A percentile compares a stretch with the other conserved stretches of the same genome.
These are phyloP conservation scores for Mortierella sp. DNA, from an alignment of 371 early-diverging fungal species.

Conservation along the genomic window DNA sequence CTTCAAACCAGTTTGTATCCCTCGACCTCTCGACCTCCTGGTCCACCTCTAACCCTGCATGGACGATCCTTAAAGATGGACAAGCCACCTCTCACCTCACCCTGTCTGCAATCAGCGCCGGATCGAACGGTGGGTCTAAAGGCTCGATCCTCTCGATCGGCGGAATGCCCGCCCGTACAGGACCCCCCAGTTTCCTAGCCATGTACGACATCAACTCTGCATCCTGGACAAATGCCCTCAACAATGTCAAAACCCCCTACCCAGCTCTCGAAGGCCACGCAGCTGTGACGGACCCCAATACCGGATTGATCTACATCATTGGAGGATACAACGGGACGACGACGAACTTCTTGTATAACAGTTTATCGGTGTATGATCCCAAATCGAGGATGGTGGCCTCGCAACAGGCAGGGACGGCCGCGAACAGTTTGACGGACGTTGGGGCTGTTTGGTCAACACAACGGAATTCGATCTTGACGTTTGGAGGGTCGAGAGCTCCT, in stretches of 20 bases:
- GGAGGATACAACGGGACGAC: conserved; percentile 23
- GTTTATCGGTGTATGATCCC: conserved; percentile 31
- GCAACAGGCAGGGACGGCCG: not conserved
- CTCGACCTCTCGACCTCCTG: conserved; percentile 43
- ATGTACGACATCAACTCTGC: conserved; percentile 18
- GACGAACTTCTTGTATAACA: conserved; percentile 14
- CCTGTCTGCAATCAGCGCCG: conserved; percentile 18
- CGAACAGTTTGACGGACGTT: conserved; percentile 32
- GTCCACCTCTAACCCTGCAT: conserved; percentile 10
- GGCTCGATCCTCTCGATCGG: conserved; percentile 34
- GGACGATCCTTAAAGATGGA: conserved; percentile 22
- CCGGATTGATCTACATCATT: conserved; percentile 38
- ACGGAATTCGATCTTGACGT: conserved; percentile 31
- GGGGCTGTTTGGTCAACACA: conserved; percentile 26
- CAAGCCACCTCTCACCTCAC: conserved; percentile 29
- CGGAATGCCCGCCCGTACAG: conserved; percentile 11
- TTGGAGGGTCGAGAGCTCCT: conserved; percentile 41
- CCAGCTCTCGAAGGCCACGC: conserved; percentile 37
- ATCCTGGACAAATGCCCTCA: conserved; percentile 11
- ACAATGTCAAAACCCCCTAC: conserved; percentile 17
- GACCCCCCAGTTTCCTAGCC: conserved; percentile 1
- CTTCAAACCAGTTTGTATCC: conserved; percentile 16
- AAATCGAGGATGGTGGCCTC: conserved; percentile 21
- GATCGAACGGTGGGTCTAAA: conserved; percentile 18
- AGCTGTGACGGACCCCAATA: conserved; percentile 34